These are phyloP conservation scores for Cucumis melo DNA, from an alignment of 306 rosid genomes.

Conservation along the genomic window DNA sequence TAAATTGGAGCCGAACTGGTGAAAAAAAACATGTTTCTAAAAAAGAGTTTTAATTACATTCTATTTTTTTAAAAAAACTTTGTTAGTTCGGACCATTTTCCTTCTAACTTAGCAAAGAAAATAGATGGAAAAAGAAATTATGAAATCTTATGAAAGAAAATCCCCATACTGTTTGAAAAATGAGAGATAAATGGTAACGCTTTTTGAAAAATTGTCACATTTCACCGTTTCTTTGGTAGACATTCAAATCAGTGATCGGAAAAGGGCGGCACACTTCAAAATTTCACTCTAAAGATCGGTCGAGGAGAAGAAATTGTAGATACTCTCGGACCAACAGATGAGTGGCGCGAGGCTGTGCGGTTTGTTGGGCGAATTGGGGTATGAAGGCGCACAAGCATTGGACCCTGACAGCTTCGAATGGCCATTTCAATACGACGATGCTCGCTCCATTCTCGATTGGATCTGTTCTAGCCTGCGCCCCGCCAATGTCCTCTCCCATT, in stretches of 20 bases:
- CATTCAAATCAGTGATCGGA: not conserved
- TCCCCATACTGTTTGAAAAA: not conserved
- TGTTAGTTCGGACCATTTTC: no score
- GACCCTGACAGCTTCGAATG: slow-evolving; percentile 94
- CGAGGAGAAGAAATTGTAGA: not conserved
- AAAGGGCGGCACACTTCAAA: slow-evolving; percentile 3
- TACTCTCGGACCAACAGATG: slow-evolving; percentile 15
- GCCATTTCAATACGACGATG: slow-evolving; percentile 88
- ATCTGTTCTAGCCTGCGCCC: slow-evolving; percentile 86
- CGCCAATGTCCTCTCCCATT: slow-evolving; percentile 71
- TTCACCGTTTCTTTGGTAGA: not conserved
- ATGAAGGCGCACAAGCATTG: slow-evolving; percentile 35
- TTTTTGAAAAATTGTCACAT: not conserved
- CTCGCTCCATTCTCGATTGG: slow-evolving; percentile 84
- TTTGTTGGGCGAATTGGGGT: slow-evolving; percentile 64
- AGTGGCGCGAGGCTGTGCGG: slow-evolving; percentile 56
- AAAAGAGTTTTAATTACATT: no score
- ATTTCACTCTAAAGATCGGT: not conserved
- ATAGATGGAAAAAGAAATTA: no score
- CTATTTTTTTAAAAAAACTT: no score
- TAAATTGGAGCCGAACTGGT: no score
- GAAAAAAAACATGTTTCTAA: no score
- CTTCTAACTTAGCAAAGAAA: not conserved
- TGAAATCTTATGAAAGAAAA: not conserved
- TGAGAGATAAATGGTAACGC: not conserved